Conservation (phyloP, 306 rosid genomes). For the Myrica gale region DNA sequence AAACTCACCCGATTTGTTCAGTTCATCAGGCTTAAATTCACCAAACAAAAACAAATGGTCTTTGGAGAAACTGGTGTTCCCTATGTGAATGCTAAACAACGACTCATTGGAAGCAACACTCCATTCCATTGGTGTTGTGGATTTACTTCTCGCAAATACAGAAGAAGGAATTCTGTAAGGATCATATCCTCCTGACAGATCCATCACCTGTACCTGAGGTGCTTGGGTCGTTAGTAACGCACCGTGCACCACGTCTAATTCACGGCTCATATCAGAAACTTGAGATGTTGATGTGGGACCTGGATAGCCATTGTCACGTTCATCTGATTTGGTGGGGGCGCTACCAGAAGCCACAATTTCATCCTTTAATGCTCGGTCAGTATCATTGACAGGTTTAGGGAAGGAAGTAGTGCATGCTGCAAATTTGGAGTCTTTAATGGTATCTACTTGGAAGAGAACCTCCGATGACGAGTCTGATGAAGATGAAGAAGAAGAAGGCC, state of each 20-base stretch:
- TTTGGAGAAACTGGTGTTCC: constrained; percentile 52
- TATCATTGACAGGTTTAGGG: background rate
- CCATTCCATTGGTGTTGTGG: constrained; percentile 60
- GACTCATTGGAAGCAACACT: constrained; percentile 81
- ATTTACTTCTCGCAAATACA: constrained; percentile 43
- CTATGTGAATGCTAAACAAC: constrained; percentile 75
- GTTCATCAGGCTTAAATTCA: constrained; percentile 42
- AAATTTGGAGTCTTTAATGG: constrained; percentile 14
- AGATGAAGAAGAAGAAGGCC: constrained; percentile 29
- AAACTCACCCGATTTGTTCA: constrained; percentile 43
- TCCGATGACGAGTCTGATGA: constrained; percentile 27
- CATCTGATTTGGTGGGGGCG: constrained; percentile 35
- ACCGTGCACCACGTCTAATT: constrained; percentile 13
- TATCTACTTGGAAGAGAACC: constrained; percentile 30
- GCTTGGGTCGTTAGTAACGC: constrained; percentile 34
- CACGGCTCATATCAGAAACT: constrained; percentile 21
- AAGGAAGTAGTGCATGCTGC: constrained; percentile 8
- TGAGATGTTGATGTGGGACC: constrained; percentile 31
- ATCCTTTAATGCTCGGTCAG: constrained; percentile 19
- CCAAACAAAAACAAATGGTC: constrained; percentile 30
- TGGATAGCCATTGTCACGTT: constrained; percentile 12
- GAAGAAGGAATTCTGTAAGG: constrained; percentile 65
- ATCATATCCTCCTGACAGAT: constrained; percentile 52
- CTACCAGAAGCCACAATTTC: constrained; percentile 27
- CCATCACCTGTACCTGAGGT: constrained; percentile 72